Conservation (phyloP, 2,329 filamentous ascomycete genomes). For the Conoideocrella luteorostrata region DNA sequence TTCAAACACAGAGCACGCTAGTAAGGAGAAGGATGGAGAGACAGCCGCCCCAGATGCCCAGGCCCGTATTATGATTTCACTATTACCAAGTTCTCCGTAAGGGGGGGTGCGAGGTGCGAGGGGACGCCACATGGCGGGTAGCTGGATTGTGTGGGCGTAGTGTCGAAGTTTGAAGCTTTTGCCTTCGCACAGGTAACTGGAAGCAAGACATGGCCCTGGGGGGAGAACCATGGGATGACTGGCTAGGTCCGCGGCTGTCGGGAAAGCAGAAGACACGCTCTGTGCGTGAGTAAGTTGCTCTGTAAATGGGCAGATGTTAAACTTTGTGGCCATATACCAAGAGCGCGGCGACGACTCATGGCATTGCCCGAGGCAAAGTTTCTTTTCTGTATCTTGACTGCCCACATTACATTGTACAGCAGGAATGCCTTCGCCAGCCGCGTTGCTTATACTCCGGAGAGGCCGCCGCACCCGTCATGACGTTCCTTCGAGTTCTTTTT, state of each 20-base stretch:
- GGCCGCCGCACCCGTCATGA: too few relatives aligned
- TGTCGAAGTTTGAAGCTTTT: slow-evolving; percentile 2
- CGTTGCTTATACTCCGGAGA: too few relatives aligned
- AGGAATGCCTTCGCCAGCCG: background rate
- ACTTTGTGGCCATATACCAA: background rate
- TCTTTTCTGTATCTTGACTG: too few relatives aligned
- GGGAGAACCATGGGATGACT: too few relatives aligned
- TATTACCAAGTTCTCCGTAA: background rate
- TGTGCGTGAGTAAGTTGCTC: background rate
- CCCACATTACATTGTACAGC: background rate
- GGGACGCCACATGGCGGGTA: slow-evolving; percentile 7
- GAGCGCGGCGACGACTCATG: background rate
- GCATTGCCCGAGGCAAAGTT: background rate
- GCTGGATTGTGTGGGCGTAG: slow-evolving; percentile 1
- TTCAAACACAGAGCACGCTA: slow-evolving; percentile 8
- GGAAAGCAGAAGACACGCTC: background rate
- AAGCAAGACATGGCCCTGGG: too few relatives aligned
- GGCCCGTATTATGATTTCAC: slow-evolving; percentile 6
- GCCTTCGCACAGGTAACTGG: too few relatives aligned
- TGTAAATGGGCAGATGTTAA: background rate
- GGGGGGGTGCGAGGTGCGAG: slow-evolving; percentile 1
- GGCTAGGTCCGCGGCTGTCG: background rate
- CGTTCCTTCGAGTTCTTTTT: background rate
- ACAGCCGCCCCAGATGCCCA: slow-evolving; percentile 10
- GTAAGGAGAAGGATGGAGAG: background rate